These are phyloP conservation scores for Erythrophleum fordii DNA, from an alignment of 306 rosid species.

Conservation along the genomic window DNA sequence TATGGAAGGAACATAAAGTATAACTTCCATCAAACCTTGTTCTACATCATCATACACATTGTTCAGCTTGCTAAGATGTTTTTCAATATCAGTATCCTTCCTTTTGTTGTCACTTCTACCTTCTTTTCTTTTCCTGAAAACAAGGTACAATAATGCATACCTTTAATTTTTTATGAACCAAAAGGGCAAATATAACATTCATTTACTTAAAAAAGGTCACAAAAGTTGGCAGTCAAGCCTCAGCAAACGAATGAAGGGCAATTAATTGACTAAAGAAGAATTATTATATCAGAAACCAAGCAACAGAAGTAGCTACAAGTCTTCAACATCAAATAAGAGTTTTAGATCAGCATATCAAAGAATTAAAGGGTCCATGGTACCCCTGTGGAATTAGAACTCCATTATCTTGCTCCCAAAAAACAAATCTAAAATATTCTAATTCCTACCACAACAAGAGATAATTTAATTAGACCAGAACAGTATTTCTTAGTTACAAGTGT, in stretches of 20 bases:
- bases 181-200: constrained; percentile 16
- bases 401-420: background rate
- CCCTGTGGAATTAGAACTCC: background rate
- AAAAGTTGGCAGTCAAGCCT: background rate
- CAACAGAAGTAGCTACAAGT: background rate
- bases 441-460: background rate
- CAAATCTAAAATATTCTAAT: background rate
- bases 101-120: constrained; percentile 49
- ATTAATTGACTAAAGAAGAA: background rate
- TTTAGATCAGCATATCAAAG: too few species aligned
- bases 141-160: constrained; percentile 32
- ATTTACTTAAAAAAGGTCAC: background rate
- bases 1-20: background rate
- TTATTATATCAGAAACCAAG: background rate
- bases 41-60: constrained; percentile 39
- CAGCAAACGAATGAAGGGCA: background rate
- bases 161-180: background rate
- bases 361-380: background rate
- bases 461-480: background rate
- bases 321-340: background rate
- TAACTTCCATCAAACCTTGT: constrained; percentile 56
- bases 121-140: constrained; percentile 62
- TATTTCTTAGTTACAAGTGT: background rate
- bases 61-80: constrained; percentile 49
- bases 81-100: constrained; percentile 38